phyloP scores from a whole-genome alignment of 176 grass and related monocot species.

The Oryza nivara region DNA sequence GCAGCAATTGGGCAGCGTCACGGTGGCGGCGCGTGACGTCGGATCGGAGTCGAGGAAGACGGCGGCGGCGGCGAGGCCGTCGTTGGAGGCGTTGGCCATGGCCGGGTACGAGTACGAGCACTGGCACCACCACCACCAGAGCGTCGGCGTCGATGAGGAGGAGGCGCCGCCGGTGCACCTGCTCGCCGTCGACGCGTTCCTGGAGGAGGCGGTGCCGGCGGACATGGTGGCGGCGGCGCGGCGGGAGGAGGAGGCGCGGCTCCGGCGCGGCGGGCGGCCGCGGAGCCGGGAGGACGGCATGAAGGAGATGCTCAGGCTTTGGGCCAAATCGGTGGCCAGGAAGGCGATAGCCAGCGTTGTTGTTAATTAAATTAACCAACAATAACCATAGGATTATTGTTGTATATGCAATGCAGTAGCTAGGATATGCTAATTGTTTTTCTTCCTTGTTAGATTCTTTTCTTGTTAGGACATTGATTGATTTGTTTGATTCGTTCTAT shows the following conservation, averaged over 20 bases:
- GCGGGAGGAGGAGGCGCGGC: constrained; percentile 23
- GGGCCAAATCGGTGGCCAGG: constrained; percentile 50
- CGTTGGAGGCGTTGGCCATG: constrained; percentile 48
- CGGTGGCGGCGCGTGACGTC: neutral
- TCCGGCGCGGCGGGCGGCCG: constrained; percentile 14
- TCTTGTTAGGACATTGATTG: neutral
- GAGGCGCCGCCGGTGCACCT: constrained; percentile 41
- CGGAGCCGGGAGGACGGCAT: constrained; percentile 32
- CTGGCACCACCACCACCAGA: constrained; percentile 15
- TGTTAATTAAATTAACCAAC: neutral
- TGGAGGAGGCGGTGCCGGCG: constrained; percentile 48
- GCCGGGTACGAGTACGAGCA: neutral
- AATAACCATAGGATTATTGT: neutral
- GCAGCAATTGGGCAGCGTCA: neutral
- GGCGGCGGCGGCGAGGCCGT: constrained; percentile 21
- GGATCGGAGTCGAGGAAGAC: neutral
- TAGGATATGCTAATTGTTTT: neutral
- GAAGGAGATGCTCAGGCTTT: constrained; percentile 65
- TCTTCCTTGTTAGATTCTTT: neutral
- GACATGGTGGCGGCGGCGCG: constrained; percentile 42
- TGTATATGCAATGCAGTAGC: neutral
- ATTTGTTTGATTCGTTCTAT: constrained; percentile 3
- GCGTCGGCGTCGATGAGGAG: neutral
- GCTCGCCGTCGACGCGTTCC: constrained; percentile 49
- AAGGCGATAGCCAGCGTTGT: neutral